Percentiles rank a stretch among this genome's conserved stretches.
Evolutionary conservation across 768 basidiomycete species (phyloP).

Genomic region (Collybiopsis confluens): DNA sequence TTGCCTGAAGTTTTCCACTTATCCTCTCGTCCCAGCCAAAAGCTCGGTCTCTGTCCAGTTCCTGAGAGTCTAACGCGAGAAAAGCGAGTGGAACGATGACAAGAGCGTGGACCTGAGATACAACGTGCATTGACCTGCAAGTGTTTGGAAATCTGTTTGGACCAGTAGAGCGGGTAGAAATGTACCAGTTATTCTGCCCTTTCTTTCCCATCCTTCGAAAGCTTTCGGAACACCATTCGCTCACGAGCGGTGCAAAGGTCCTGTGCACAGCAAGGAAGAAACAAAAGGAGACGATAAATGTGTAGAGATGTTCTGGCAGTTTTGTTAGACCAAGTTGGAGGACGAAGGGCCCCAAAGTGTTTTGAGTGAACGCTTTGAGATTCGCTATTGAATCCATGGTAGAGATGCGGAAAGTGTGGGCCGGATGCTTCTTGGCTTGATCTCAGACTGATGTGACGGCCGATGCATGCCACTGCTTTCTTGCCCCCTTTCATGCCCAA

Average conservation of each 20-base stretch:
- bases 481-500: too few species aligned
- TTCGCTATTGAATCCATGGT: too few species aligned
- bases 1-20: conserved; percentile 57
- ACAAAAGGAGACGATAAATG: conserved; percentile 49
- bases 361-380: too few species aligned
- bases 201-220: conserved; percentile 44
- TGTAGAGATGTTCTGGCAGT: conserved; percentile 51
- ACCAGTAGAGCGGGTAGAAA: too few species aligned
- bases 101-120: conserved; percentile 71
- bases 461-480: too few species aligned
- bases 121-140: conserved; percentile 62
- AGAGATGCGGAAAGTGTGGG: too few species aligned
- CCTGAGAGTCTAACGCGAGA: conserved; percentile 43
- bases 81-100: conserved; percentile 63
- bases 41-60: conserved; percentile 54
- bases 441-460: too few species aligned
- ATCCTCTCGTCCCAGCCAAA: conserved; percentile 70
- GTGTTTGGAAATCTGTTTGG: conserved; percentile 1
- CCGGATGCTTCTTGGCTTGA: too few species aligned
- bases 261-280: conserved; percentile 58
- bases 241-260: conserved; percentile 52
- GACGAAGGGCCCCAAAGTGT: not conserved
- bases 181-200: conserved; percentile 61
- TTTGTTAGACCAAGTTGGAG: conserved; percentile 43
- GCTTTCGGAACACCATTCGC: conserved; percentile 38